Evolutionary conservation across 2,329 filamentous ascomycete genomes (phyloP).

Genomic region (Colletotrichum costaricense): DNA sequence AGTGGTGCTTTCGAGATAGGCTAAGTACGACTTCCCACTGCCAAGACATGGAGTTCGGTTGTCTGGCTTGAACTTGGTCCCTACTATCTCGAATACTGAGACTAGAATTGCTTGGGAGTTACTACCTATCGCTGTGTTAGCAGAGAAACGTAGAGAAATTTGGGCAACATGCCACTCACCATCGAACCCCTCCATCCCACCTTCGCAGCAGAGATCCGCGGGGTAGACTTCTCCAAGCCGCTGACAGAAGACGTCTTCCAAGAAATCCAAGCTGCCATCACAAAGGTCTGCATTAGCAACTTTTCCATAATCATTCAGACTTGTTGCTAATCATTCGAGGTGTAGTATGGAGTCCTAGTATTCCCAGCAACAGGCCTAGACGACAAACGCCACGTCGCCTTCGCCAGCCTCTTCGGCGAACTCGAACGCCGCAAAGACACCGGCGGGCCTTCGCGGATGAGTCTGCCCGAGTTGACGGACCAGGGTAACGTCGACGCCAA

Average conservation of each 20-base stretch:
- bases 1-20: not conserved
- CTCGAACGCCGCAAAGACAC: slow-evolving; percentile 44
- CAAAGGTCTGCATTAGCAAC: slow-evolving; percentile 7
- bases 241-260: not conserved
- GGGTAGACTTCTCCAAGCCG: slow-evolving; percentile 27
- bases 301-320: not conserved
- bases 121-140: not conserved
- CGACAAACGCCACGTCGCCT: slow-evolving; percentile 62
- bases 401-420: slow-evolving; percentile 62
- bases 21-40: not conserved
- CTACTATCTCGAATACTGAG: not conserved
- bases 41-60: not conserved
- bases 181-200: slow-evolving; percentile 44
- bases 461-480: slow-evolving; percentile 62
- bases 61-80: not conserved
- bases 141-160: not conserved
- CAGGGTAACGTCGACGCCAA: slow-evolving; percentile 64
- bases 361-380: slow-evolving; percentile 62
- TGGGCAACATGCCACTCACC: slow-evolving; percentile 38
- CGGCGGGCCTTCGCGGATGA: slow-evolving; percentile 12
- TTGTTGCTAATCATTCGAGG: not conserved
- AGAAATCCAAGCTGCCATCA: slow-evolving; percentile 17
- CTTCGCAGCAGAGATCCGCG: slow-evolving; percentile 39
- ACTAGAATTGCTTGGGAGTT: not conserved
- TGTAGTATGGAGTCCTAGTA: slow-evolving; percentile 63